These are phyloP conservation scores for Hysterium pulicare DNA, from an alignment of 2,329 filamentous ascomycete genomes.

Conservation along the genomic window DNA sequence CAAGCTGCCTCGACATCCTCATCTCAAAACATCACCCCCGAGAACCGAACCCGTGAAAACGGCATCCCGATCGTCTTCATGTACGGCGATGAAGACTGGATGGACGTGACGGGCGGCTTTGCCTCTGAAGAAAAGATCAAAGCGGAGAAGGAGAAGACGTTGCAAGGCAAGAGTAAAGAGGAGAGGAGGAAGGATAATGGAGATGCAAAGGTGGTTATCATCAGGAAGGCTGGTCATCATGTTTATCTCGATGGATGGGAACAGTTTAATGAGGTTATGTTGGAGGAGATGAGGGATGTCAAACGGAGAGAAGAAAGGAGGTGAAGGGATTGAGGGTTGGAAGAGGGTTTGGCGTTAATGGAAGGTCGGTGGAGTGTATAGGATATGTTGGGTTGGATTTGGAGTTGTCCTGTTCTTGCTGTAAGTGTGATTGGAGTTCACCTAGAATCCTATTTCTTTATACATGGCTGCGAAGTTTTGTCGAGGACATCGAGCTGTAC, in stretches of 20 bases:
- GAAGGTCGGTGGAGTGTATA: too few species aligned
- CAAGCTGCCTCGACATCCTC: constrained; percentile 6
- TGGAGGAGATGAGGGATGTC: constrained; percentile 65
- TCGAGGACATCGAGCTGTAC: too few species aligned
- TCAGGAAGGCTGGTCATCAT: constrained; percentile 69
- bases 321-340: too few species aligned
- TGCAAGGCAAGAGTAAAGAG: constrained; percentile 62
- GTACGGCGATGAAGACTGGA: constrained; percentile 99
- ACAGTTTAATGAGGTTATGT: constrained; percentile 65
- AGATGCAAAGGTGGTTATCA: constrained; percentile 75
- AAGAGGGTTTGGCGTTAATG: too few species aligned
- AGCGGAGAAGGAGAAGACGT: constrained; percentile 57
- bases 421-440: too few species aligned
- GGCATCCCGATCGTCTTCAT: constrained; percentile 85
- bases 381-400: too few species aligned
- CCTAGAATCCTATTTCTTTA: too few species aligned
- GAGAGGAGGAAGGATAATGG: constrained; percentile 73
- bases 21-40: constrained; percentile 19
- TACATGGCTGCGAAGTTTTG: too few species aligned
- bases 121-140: constrained; percentile 78
- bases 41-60: constrained; percentile 47
- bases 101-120: constrained; percentile 85
- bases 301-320: constrained; percentile 35
- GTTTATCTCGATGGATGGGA: constrained; percentile 68
- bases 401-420: too few species aligned